phyloP scores from a whole-genome alignment of 176 grass and related monocot species.

The Rhynchospora pubera region DNA sequence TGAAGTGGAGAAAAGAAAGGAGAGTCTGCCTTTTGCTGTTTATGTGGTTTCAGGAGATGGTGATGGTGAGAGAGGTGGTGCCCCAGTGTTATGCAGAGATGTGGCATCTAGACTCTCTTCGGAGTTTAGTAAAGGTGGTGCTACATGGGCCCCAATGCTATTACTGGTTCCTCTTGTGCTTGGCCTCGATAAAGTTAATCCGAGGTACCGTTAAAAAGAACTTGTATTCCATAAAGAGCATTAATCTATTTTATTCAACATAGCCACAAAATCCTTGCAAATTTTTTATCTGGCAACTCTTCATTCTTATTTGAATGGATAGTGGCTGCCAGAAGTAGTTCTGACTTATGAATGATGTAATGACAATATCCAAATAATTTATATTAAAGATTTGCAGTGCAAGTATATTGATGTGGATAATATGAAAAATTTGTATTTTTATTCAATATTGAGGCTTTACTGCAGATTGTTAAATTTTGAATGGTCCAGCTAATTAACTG shows the following conservation, averaged over 20 bases:
- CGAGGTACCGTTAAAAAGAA: constrained; percentile 44
- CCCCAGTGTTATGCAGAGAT: constrained; percentile 88
- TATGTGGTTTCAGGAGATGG: constrained; percentile 96
- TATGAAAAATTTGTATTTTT: not conserved
- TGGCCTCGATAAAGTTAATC: constrained; percentile 91
- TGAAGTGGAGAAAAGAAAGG: constrained; percentile 26
- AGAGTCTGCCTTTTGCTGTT: constrained; percentile 60
- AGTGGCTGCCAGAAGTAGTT: not conserved
- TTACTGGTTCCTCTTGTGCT: constrained; percentile 91
- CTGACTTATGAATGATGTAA: not conserved
- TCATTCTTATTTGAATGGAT: not conserved
- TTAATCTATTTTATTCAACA: not conserved
- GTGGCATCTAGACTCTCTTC: constrained; percentile 58
- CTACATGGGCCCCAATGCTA: constrained; percentile 60
- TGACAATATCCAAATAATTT: not conserved
- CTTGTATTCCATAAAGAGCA: not conserved
- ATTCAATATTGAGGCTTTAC: not conserved
- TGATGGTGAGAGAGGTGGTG: constrained; percentile 93
- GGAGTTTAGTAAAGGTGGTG: constrained; percentile 45
- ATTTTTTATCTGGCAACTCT: not conserved
- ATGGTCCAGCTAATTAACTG: not conserved
- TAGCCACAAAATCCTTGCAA: not conserved
- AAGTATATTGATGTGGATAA: not conserved
- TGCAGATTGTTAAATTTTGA: not conserved
- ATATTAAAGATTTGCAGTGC: not conserved